Evolutionary conservation across 345 rosid species (phyloP), one percentile per base, ranked within the genome.

Genomic region (Lumnitzera littorea): DNA sequence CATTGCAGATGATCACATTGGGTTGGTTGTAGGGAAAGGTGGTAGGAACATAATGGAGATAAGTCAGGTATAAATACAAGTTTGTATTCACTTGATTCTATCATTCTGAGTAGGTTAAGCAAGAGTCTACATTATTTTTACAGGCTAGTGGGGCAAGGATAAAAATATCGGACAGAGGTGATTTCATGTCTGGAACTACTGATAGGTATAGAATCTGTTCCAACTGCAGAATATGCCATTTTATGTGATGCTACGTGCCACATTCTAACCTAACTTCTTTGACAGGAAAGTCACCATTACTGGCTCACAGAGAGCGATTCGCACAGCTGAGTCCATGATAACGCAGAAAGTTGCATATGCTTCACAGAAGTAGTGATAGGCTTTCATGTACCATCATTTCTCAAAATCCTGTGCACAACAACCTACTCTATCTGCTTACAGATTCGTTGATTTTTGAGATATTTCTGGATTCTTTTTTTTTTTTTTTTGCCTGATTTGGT

Each of bases 1-100:
- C 50, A 84, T 91, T 60, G 76, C 96, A 3, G 98, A 95, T 74
- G 99, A 79, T 67, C 97, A 86, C 78, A 82, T 91, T 24, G 99
- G 98, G n/a, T 62, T 91, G 73, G 87, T 95, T 72, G 91, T 95
- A 73, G 99, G 99, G 51, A 96, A 98, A 31, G 96, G 95, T 69
- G 99, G 99, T 74, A 82, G 96, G 78, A 95, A 85, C 71, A 84
- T 95, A 60, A 78, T 85, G 88, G 98, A 91, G 61, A 95, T 95
- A 66, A 91, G 86, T 69, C 97, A 95, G 99, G 97, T 91, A 49
- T 14, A 53, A 49, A 50, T 24, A 47, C 47, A 24, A 60, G 36
- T 5, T 16, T 57, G 8, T 48, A 11, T 16, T 27, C 16, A 12
- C 57, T 58, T 57, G 24, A 50, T 63, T 49, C 36, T 41, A 12